Conservation (phyloP, 2,329 filamentous ascomycete genomes). For the Phaeoacremonium minimum region DNA sequence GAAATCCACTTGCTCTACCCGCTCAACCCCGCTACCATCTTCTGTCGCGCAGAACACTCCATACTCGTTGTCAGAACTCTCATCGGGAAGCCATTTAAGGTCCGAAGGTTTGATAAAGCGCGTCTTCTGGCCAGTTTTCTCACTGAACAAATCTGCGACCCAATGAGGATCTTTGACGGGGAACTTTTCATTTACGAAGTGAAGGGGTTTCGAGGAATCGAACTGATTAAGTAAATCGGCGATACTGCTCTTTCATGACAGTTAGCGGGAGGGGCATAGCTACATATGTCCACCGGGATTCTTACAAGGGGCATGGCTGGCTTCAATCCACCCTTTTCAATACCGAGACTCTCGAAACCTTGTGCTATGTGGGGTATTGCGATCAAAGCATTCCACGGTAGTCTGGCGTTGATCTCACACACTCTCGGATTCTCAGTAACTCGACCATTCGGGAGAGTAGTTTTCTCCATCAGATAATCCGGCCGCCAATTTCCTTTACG, state of each 20-base stretch:
- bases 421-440: background rate
- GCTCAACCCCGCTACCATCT: background rate
- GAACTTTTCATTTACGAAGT: slow-evolving; percentile 3
- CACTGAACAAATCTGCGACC: slow-evolving; percentile 1
- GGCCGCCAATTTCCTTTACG: slow-evolving; percentile 3
- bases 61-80: background rate
- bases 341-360: background rate
- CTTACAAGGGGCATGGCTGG: background rate
- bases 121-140: background rate
- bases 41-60: slow-evolving; percentile 1
- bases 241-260: background rate
- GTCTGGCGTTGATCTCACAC: slow-evolving; percentile 3
- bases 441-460: background rate
- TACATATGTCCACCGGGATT: background rate
- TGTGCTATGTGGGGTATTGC: background rate
- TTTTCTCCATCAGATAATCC: slow-evolving; percentile 2
- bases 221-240: background rate
- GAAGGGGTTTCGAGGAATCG: slow-evolving; percentile 1
- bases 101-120: slow-evolving; percentile 2
- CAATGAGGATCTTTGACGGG: background rate
- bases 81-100: slow-evolving; percentile 3
- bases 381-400: slow-evolving; percentile 2
- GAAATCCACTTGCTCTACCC: slow-evolving; percentile 3
- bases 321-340: background rate
- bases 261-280: background rate